Evolutionary conservation across 2,329 filamentous ascomycete genomes (phyloP).

Genomic region (Cladosporium sp.): DNA sequence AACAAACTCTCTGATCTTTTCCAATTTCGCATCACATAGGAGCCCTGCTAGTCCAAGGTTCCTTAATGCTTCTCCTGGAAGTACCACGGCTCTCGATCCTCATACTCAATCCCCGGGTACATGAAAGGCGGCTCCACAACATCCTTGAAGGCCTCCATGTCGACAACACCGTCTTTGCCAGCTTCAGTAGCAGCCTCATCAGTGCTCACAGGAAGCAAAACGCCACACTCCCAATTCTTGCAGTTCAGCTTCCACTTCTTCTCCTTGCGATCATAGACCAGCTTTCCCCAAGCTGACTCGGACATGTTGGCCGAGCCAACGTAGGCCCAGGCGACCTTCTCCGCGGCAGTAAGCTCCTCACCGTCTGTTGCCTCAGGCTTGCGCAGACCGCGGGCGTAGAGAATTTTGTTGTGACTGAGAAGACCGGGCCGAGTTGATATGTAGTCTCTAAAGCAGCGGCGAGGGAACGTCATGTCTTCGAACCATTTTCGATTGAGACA

Average conservation of each 20-base stretch:
- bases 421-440: conserved; percentile 69
- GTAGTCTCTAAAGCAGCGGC: conserved; percentile 71
- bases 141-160: conserved; percentile 55
- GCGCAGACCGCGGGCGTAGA: conserved; percentile 42
- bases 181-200: conserved; percentile 5
- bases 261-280: conserved; percentile 68
- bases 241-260: conserved; percentile 75
- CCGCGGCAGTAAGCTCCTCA: conserved; percentile 1
- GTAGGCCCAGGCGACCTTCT: conserved; percentile 70
- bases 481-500: conserved; percentile 76
- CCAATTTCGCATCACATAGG: background rate
- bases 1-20: background rate
- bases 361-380: conserved; percentile 12
- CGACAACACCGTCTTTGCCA: conserved; percentile 27
- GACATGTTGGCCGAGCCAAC: conserved; percentile 90
- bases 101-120: conserved; percentile 58
- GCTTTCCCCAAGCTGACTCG: conserved; percentile 87
- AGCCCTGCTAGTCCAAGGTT: background rate
- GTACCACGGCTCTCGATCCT: conserved; percentile 49
- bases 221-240: conserved; percentile 95
- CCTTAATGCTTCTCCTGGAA: conserved; percentile 33
- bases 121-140: conserved; percentile 66
- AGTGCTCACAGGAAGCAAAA: conserved; percentile 65
- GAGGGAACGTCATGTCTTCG: conserved; percentile 68
- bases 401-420: conserved; percentile 81